These are phyloP conservation scores for Angomonas deanei DNA, from an alignment of 208 protist genomes.

Conservation along the genomic window DNA sequence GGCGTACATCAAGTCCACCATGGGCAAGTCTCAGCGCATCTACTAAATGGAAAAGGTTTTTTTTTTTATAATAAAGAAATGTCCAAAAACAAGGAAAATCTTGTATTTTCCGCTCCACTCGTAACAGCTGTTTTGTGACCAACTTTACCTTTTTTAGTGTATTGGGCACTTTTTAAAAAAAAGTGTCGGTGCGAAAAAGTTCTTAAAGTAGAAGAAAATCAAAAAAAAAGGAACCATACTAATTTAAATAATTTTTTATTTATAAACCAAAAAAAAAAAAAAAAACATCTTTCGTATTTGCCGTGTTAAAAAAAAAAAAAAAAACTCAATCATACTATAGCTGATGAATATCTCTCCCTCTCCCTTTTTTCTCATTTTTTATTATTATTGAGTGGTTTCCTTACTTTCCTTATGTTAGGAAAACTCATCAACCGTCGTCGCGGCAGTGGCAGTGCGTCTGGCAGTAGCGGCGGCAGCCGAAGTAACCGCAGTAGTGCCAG, in stretches of 20 bases:
- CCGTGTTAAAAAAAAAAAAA: not conserved
- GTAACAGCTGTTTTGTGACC: constrained; percentile 47
- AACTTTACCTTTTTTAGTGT: constrained; percentile 3
- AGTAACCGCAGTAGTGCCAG: no score
- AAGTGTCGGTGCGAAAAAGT: not conserved
- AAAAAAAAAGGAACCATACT: no score
- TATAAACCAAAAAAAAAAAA: not conserved
- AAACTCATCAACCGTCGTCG: no score
- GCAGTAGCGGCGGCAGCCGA: no score
- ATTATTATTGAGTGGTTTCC: constrained; percentile 7
- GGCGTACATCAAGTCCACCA: constrained; percentile 99
- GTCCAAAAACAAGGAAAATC: not conserved
- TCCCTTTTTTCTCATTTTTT: constrained; percentile 14
- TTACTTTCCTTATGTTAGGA: no score
- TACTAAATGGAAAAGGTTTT: constrained; percentile 79
- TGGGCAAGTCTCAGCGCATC: constrained; percentile 97
- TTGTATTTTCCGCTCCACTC: constrained; percentile 33
- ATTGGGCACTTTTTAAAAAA: not conserved
- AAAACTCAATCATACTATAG: constrained; percentile 9
- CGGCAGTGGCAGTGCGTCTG: no score
- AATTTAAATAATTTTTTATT: not conserved
- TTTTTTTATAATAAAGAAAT: constrained; percentile 4
- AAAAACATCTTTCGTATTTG: not conserved
- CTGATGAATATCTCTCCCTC: constrained; percentile 18
- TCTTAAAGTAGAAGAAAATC: not conserved